Percentiles rank a stretch among this genome's conserved stretches.
phyloP scores from a whole-genome alignment of 306 rosid genomes.

The Echinosophora koreensis region DNA sequence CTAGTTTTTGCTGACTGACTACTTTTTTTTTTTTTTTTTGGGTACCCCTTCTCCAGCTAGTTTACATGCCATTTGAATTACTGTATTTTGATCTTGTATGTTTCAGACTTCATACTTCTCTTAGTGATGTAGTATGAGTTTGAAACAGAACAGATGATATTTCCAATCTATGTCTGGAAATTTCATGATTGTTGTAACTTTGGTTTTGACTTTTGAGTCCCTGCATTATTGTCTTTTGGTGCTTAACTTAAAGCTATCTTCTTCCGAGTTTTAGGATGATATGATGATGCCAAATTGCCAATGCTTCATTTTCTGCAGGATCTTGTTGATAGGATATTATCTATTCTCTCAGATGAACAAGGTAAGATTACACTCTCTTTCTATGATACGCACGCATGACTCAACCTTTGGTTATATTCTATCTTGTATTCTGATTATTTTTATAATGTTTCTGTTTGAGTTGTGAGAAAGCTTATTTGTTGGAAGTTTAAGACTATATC shows the following conservation, averaged over 20 bases:
- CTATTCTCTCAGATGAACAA: constrained; percentile 82
- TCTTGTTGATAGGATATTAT: constrained; percentile 84
- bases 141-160: constrained; percentile 24
- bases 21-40: constrained; percentile 17
- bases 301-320: constrained; percentile 67
- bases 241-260: constrained; percentile 21
- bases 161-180: constrained; percentile 16
- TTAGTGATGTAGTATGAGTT: constrained; percentile 5
- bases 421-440: constrained; percentile 12
- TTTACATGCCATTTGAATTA: constrained; percentile 6
- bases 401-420: constrained; percentile 14
- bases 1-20: constrained; percentile 17
- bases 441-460: constrained; percentile 17
- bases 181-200: constrained; percentile 17
- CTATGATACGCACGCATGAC: constrained; percentile 8
- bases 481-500: constrained; percentile 13
- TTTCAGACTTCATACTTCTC: not conserved
- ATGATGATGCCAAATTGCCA: constrained; percentile 34
- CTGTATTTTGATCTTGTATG: not conserved
- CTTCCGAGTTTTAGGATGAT: constrained; percentile 19
- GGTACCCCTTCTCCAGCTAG: not conserved
- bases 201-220: constrained; percentile 5
- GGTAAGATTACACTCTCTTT: constrained; percentile 56
- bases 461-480: constrained; percentile 31
- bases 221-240: not conserved